Base-by-base conservation (phyloP, 2,329 filamentous ascomycete species). In the Knufia fluminis region DNA sequence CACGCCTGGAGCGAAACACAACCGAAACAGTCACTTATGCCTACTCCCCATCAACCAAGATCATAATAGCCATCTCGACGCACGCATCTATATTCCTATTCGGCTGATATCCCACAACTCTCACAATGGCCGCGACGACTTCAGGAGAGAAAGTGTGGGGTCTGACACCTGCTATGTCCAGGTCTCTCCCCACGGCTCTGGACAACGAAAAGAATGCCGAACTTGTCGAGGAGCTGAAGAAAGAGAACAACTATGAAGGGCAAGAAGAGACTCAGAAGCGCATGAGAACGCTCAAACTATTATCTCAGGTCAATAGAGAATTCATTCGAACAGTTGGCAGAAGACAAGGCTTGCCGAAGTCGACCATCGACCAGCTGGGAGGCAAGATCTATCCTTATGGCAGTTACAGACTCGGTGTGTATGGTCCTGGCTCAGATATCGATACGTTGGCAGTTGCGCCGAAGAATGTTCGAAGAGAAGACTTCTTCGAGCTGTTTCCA, bases 351-450 rank as follows among this genome's bases (percentile, higher is more conserved):
- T 75, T 91, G 45, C 84, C 89, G 40, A 79, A 86, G 38, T 80
- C 82, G 26, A 78, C 92, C 40, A 78, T 92, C 40, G 86, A 90
- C 58, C 83, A 85, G 62, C 22, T 49, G 19, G 86, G 90, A 47
- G 92, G 90, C 56, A 92, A 91, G 70, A 82, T 98, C 58, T 95
- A 94, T 66, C 94, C 91, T 1, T 98, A 92, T 66, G 92, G 92
- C 56, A 97, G 92, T 68, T 98, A 91, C 67, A 84, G 90, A 33
- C 75, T 98, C 10, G 92, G 92, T 52, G 92, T 97, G 20, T 95
- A 86, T 66, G 90, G 90, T 4, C 92, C 92, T 39, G 76, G 89
- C 45, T 97, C 92, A 41, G 92, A 98, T 80, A 97, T 98, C 60
- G 92, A 98, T 71, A 96, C 92, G 1, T 79, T 98, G 46, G 82